Conservation (phyloP, 176 grass and related monocot species). For the Stipa capillata region DNA sequence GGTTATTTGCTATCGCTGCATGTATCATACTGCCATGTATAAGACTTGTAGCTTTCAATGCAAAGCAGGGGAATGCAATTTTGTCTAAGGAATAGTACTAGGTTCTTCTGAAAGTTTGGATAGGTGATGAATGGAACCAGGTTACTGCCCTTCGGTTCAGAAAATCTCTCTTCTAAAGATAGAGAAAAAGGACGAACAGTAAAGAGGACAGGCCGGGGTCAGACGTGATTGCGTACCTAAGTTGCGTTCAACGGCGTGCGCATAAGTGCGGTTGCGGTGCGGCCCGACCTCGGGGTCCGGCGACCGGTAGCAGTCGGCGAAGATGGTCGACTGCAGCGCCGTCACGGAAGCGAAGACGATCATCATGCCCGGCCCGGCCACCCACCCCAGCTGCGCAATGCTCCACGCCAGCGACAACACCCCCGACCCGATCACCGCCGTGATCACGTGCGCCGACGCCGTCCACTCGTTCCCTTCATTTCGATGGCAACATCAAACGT, state of each 20-base stretch:
- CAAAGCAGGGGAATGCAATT: no score
- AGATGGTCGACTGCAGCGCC: conserved; percentile 69
- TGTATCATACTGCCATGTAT: no score
- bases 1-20: no score
- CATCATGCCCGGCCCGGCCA: conserved; percentile 71
- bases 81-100: no score
- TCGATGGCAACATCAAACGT: neutral
- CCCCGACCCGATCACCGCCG: conserved; percentile 89
- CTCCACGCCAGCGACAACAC: conserved; percentile 92
- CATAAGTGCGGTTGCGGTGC: conserved; percentile 89
- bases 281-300: conserved; percentile 66
- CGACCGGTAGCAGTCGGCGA: conserved; percentile 90
- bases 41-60: no score
- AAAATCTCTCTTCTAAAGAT: neutral
- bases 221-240: conserved; percentile 36
- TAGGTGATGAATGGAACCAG: no score
- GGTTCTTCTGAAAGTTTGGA: no score
- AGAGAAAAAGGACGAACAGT: neutral
- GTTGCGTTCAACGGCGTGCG: conserved; percentile 70
- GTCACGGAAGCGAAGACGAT: conserved; percentile 78
- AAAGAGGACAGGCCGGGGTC: neutral
- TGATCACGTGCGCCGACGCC: conserved; percentile 85
- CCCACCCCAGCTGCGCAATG: conserved; percentile 92
- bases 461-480: conserved; percentile 68
- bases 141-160: no score